Conservation (phyloP, 2,329 filamentous ascomycete species). For the Cercospora canescens region DNA sequence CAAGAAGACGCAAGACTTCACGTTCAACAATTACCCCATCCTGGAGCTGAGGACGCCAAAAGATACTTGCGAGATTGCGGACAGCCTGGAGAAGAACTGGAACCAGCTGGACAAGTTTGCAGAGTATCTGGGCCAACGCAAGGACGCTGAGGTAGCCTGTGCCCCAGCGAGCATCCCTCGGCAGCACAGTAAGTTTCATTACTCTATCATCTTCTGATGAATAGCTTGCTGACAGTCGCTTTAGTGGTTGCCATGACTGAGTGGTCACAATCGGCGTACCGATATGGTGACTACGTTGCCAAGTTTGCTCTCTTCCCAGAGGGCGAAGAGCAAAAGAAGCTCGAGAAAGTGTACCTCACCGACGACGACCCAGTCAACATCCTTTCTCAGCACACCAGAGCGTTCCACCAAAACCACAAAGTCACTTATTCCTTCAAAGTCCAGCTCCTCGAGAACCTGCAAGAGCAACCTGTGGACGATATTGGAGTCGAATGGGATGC, state of each 20-base stretch:
- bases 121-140: slow-evolving; percentile 31
- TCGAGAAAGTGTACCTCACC: slow-evolving; percentile 30
- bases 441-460: slow-evolving; percentile 36
- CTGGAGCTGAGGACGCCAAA: slow-evolving; percentile 34
- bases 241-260: slow-evolving; percentile 37
- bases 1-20: slow-evolving; percentile 38
- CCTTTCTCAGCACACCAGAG: slow-evolving; percentile 34
- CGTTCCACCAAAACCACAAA: slow-evolving; percentile 37
- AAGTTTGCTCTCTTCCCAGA: slow-evolving; percentile 37
- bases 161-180: slow-evolving; percentile 30
- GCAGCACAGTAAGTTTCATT: slow-evolving; percentile 30
- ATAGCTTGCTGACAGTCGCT: neutral
- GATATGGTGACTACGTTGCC: slow-evolving; percentile 37
- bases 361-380: slow-evolving; percentile 35
- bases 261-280: slow-evolving; percentile 38
- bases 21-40: slow-evolving; percentile 38
- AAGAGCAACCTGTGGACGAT: slow-evolving; percentile 38
- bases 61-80: slow-evolving; percentile 37
- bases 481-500: slow-evolving; percentile 36
- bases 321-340: slow-evolving; percentile 31
- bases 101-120: slow-evolving; percentile 34
- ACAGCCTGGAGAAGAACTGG: slow-evolving; percentile 38
- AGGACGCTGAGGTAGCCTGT: slow-evolving; percentile 35
- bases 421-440: slow-evolving; percentile 38
- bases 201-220: neutral